Evolutionary conservation across 148 eudicot species (phyloP).

Genomic region (Chenopodium quinoa): DNA sequence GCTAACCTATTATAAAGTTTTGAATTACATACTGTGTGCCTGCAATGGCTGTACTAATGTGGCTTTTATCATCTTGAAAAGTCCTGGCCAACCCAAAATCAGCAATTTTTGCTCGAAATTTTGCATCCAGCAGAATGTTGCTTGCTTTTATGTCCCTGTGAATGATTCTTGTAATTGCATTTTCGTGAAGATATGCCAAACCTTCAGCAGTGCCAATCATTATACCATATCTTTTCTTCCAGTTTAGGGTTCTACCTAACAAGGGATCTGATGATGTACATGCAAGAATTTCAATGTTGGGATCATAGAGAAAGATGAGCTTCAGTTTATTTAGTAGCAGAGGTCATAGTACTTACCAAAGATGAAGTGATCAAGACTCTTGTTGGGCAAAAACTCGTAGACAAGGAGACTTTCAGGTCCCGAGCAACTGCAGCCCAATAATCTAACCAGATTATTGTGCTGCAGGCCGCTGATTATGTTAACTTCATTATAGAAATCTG

Average conservation of each 20-base stretch:
- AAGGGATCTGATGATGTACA: not conserved
- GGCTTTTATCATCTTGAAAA: slow-evolving; percentile 56
- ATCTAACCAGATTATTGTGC: too few relatives aligned
- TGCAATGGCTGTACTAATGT: slow-evolving; percentile 59
- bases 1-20: not conserved
- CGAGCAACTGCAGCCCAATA: too few relatives aligned
- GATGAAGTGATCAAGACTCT: too few relatives aligned
- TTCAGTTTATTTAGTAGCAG: not conserved
- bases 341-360: too few relatives aligned
- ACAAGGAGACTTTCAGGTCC: too few relatives aligned
- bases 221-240: not conserved
- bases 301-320: not conserved
- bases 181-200: not conserved
- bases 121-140: slow-evolving; percentile 35
- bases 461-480: too few relatives aligned
- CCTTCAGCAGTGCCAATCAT: not conserved
- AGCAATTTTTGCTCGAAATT: slow-evolving; percentile 49
- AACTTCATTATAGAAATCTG: too few relatives aligned
- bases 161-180: not conserved
- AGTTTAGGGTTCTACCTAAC: not conserved
- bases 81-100: slow-evolving; percentile 62
- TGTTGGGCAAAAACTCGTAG: too few relatives aligned
- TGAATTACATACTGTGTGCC: slow-evolving; percentile 48
- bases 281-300: not conserved
- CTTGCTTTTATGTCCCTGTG: slow-evolving; percentile 59